Base-by-base conservation (phyloP, 2,329 filamentous ascomycete species). In the Trichoderma sp. region DNA sequence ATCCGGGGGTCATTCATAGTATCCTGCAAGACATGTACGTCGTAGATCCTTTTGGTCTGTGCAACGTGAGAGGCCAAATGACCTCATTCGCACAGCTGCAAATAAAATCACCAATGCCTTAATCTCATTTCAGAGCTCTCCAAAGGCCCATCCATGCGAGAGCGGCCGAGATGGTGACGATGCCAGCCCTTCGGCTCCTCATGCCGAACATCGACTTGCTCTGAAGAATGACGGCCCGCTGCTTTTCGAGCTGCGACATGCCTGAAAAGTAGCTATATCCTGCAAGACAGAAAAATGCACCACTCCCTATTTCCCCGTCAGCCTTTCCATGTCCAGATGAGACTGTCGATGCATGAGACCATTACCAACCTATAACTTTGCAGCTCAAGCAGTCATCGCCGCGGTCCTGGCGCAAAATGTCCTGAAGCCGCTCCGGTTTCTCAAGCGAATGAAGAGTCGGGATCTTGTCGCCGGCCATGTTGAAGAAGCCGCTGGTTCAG, bases 221-320 rank as follows among this genome's bases (percentile, higher is more conserved):
- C 81, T 89, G 87, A 75, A 94, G 84, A 77, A 95, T 94, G 76
- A 86, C 84, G n/a, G 88, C 86, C 76, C 89, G 88, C 82, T 94
- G 92, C 79, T 88, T 87, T 79, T 91, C 88, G 35, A 97, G 89
- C 83, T 95, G 93, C 68, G 87, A 86, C 83, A 92, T 93, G 75
- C 94, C 94, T 3, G 93, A 93, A 77, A 91, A 87, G 84, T 95
- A 95, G 83, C 91, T 95, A 84, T 95, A 97, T 1, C 88, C 91
- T 4, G 91, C 94, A 18, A 96, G 89, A 1, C 93, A 93, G 74
- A 94, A 86, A 78, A 97, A 95, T 1, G 93, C 93, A 53, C 91
- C 89, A 80, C 93, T 92, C 62, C 94, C 94, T 95, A 79, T 74
- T 27, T 14, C 29, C 45, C 27, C 60, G 24, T 71, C 31, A 41